A percentile compares a stretch with the other conserved stretches of the same genome.
Evolutionary conservation across 139 green algal genomes (phyloP).

Genomic region (Zygnema cylindricum): DNA sequence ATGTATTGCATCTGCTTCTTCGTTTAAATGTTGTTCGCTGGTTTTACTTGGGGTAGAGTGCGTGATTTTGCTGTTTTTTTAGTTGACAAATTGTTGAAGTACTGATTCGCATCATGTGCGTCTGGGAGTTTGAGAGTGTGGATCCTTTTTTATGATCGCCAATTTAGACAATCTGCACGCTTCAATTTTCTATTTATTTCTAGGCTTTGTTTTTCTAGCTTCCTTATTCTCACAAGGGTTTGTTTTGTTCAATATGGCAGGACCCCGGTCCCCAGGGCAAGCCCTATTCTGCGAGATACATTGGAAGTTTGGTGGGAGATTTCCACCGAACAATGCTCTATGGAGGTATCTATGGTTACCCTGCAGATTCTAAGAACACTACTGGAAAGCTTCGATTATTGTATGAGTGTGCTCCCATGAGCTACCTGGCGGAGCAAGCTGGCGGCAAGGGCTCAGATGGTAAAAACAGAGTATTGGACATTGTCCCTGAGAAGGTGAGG

Average conservation of each 20-base stretch:
- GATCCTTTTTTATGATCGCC: too few species aligned
- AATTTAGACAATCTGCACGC: background rate
- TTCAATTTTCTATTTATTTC: background rate
- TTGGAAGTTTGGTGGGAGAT: constrained; percentile 93
- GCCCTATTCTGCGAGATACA: constrained; percentile 96
- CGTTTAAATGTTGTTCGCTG: too few species aligned
- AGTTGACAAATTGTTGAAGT: too few species aligned
- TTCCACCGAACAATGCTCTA: constrained; percentile 97
- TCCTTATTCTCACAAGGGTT: background rate
- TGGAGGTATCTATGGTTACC: constrained; percentile 98
- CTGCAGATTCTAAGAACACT: constrained; percentile 87
- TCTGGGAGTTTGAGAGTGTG: too few species aligned
- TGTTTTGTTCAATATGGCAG: background rate
- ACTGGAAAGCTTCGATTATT: constrained; percentile 97
- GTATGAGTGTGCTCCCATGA: constrained; percentile 98
- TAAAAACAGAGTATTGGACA: constrained; percentile 76
- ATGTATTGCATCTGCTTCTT: too few species aligned
- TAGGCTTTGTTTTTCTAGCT: background rate
- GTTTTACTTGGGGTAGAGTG: too few species aligned
- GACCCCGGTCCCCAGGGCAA: constrained; percentile 69
- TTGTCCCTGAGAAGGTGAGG: constrained; percentile 71
- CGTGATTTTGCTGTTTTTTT: too few species aligned
- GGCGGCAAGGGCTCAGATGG: constrained; percentile 80
- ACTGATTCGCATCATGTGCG: too few species aligned
- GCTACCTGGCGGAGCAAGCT: constrained; percentile 83